Evolutionary conservation across 1,284 basidiomycete genomes (phyloP).

Genomic region (Amylostereum chailletii): DNA sequence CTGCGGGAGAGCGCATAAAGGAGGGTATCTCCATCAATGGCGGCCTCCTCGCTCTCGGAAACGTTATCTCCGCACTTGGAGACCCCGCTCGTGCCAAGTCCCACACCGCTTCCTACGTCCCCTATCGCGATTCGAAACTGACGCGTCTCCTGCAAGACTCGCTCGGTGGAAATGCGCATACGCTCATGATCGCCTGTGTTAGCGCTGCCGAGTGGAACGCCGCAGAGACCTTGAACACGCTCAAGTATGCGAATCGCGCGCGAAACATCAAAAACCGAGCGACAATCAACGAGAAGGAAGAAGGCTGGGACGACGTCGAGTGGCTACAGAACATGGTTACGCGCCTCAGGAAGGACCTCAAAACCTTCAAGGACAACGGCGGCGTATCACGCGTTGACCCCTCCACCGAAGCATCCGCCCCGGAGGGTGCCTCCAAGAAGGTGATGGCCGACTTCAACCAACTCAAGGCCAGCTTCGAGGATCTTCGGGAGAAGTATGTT

Average conservation of each 20-base stretch:
- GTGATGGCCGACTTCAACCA: slow-evolving; percentile 70
- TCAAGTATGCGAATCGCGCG: slow-evolving; percentile 97
- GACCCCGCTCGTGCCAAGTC: slow-evolving; percentile 80
- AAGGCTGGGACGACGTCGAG: slow-evolving; percentile 97
- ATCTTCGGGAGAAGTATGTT: slow-evolving; percentile 75
- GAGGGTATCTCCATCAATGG: slow-evolving; percentile 98
- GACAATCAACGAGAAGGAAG: slow-evolving; percentile 88
- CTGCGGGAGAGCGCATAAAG: slow-evolving; percentile 90
- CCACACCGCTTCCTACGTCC: slow-evolving; percentile 76
- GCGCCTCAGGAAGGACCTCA: slow-evolving; percentile 83
- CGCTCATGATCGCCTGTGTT: slow-evolving; percentile 98
- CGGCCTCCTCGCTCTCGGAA: slow-evolving; percentile 91
- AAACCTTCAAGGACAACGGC: slow-evolving; percentile 63
- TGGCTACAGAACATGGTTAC: slow-evolving; percentile 85
- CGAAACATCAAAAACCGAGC: slow-evolving; percentile 96
- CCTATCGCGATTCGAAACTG: slow-evolving; percentile 96
- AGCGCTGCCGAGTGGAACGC: slow-evolving; percentile 95
- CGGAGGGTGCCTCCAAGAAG: slow-evolving; percentile 46
- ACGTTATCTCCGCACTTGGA: slow-evolving; percentile 97
- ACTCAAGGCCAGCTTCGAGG: slow-evolving; percentile 76
- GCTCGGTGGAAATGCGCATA: slow-evolving; percentile 96
- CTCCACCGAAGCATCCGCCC: slow-evolving; percentile 12
- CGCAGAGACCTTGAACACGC: slow-evolving; percentile 90
- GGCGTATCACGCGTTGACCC: slow-evolving; percentile 8
- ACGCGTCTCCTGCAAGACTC: slow-evolving; percentile 93